These are phyloP conservation scores for Fusarium tupiense DNA, from an alignment of 2,329 filamentous ascomycete species.

Conservation along the genomic window DNA sequence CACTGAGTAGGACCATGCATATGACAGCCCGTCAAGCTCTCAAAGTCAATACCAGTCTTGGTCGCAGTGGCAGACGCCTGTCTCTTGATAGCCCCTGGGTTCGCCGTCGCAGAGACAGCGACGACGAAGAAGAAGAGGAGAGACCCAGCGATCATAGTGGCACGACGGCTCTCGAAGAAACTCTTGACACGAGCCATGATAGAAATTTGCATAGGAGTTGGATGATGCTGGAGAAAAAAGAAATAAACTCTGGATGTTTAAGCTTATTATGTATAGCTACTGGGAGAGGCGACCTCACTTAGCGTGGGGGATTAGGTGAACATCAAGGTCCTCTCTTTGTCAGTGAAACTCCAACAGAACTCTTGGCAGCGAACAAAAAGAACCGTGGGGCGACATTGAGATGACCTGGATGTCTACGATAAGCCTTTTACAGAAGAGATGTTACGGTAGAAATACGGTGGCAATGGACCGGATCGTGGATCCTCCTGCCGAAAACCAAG, in stretches of 20 bases:
- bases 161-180: slow-evolving; percentile 21
- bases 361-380: not conserved
- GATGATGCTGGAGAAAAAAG: not conserved
- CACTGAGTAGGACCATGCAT: slow-evolving; percentile 36
- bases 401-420: slow-evolving; percentile 17
- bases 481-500: not conserved
- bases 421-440: not conserved
- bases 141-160: slow-evolving; percentile 2
- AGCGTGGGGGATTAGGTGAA: slow-evolving; percentile 14
- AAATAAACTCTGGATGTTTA: not conserved
- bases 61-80: slow-evolving; percentile 27
- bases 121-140: slow-evolving; percentile 28
- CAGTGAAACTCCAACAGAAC: not conserved
- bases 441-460: not conserved
- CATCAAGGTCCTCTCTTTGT: slow-evolving; percentile 37
- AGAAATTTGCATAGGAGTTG: not conserved
- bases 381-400: slow-evolving; percentile 13
- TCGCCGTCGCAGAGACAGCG: slow-evolving; percentile 35
- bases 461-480: slow-evolving; percentile 6
- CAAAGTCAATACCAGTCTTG: slow-evolving; percentile 11
- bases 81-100: slow-evolving; percentile 23
- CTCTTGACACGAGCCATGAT: slow-evolving; percentile 29
- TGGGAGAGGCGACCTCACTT: not conserved
- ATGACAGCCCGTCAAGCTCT: slow-evolving; percentile 38
- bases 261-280: slow-evolving; percentile 10